Evolutionary conservation across 78 protist genomes (phyloP), one percentile per base, ranked within the genome.

Genomic region (Monocercomonoides exilis): DNA sequence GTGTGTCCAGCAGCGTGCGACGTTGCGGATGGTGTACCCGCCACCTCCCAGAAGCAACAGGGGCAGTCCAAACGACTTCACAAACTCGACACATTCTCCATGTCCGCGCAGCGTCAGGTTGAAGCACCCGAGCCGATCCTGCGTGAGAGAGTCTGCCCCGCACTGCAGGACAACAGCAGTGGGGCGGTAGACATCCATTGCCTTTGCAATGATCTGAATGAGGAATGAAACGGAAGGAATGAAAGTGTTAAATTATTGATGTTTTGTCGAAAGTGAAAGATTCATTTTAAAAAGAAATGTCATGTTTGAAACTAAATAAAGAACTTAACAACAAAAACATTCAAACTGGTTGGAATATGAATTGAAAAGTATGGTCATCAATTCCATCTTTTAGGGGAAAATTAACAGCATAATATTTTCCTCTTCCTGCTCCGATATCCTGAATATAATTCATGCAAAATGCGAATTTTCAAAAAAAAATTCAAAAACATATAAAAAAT

Each of bases 91-190:
- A 42, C 99, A 96, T 35, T 87, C 91, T 0, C 93, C 97, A 85
- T 97, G 97, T 0, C 96, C 97, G 21, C 44, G 70, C 46, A 94
- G 35, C 41, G 96, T 87, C 21, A 98, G 88, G 43, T 96, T 96
- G 92, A 98, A 96, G 87, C 95, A 91, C 34, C 99, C 99, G 21
- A 98, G 93, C 2, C 99, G 94, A 87, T 98, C 99, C 33, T 97
- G 95, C 0, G 94, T 88, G 11, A 98, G 91, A 5, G 98, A 93
- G 90, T 98, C 99, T 2, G 99, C 99, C 5, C 99, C 99, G 89
- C 98, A 96, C 54, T 95, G 98, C 42, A 97, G 46, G 34, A 97
- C 96, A 77, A 96, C 85, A 4, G 96, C 98, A 5, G 90, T 91
- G 0, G 99, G 99, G 44, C 93, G 87, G 87, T 87, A 96, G 29